Evolutionary conservation across 179 eudicot genomes (phyloP), one percentile per base, ranked within the genome.

Genomic region (Beta macrorhiza): DNA sequence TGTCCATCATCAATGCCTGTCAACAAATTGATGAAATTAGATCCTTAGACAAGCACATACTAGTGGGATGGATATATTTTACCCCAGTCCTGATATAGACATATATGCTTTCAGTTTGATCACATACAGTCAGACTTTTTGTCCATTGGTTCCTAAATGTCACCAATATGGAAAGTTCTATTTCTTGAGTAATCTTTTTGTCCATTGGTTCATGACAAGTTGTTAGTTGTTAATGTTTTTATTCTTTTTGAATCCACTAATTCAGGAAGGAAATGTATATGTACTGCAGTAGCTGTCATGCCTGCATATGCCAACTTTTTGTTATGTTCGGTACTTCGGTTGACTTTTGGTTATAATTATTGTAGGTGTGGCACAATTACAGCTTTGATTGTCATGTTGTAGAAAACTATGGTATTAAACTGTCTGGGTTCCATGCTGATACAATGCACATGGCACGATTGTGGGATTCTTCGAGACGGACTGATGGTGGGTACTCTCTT

Each of bases 381-480:
- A 97, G 99, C 90, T 97, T 97, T 87, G 99, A 97, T 85, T 90
- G 89, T 89, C 99, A 97, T 81, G 84, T 97, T 58, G 56, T 97
- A 84, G 92, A 92, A 83, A 97, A 94, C 83, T 91, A 93, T 78
- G 99, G 97, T 70, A 81, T 97, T 42, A 91, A 88, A 80, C 72
- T 91, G 15, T 86, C 91, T 80, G 99, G 98, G 70, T 94, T 97
- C 87, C 93, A 89, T 87, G 99, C 98, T 84, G 99, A 97, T 84
- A 97, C 99, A 45, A 94, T 97, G 99, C 99, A 97, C 86, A 91
- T 97, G 98, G 99, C 99, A 72, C 97, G 98, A 42, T 79, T 97
- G 79, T 97, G 98, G 98, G 91, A 97, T 85, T 94, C 99, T 52
- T 91, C 97, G 7, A 89, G 99, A 84, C 83, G 92, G 82, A 87